Base-by-base conservation (phyloP, 2,329 filamentous ascomycete genomes). In the Fusarium acutatum region DNA sequence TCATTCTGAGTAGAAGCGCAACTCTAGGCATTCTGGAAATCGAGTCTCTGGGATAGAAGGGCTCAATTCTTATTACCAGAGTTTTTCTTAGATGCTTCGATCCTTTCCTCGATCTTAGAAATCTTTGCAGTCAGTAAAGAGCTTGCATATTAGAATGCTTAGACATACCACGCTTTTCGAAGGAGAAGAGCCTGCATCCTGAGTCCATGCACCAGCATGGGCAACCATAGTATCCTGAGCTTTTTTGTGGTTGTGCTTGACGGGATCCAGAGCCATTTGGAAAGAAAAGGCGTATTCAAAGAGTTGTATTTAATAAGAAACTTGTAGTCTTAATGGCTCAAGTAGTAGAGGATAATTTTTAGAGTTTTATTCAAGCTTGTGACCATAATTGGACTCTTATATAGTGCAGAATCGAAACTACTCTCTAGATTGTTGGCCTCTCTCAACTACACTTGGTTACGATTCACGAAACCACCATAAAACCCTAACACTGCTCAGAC, bases 181-280 rank as follows among this genome's bases (percentile, higher is more conserved):
- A n/a, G 44, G 56, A 52, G 44, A 38, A 10, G 24, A 43, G 5
- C 22, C 11, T 2, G 43, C 3, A 38, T 12, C 37, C 13, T 62
- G 56, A 15, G 56, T 44, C 61, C 61, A 64, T 13, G 57, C 44
- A n/a, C 61, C 61, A 10, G 57, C 24, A 20, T 64, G 24, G 2
- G 37, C 17, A 7, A 64, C 44, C 7, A 52, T 18, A 32, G 18
- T 26, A 38, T 62, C 57, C 9, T 62, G 61, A 7, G 30, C 7
- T 3, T 44, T 50, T 32, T 64, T 61, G 18, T 64, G 14, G 22
- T 20, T 38, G 22, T 37, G 6, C 32, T 62, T 61, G 18, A 44
- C n/a, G 22, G 61, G 61, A 32, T 64, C 57, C 14, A 61, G 5
- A 20, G 56, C 44, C 61, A 64, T 64, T 20, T 18, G 35, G 30